Evolutionary conservation across 768 basidiomycete genomes (phyloP), one percentile per base, ranked within the genome.

Genomic region (Wakefieldia striispora): DNA sequence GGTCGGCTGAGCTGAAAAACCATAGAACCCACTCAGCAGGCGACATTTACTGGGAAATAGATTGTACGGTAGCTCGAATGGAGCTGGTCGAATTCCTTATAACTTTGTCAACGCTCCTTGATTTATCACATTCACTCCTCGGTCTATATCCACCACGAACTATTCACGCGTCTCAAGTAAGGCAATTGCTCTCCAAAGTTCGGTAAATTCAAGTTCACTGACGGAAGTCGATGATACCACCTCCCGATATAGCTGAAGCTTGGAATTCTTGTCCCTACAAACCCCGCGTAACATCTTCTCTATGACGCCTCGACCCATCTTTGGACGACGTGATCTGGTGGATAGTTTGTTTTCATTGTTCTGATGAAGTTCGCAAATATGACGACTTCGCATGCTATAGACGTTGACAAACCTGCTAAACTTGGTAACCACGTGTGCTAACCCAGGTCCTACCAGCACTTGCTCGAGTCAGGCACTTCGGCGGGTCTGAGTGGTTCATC

Each of bases 111-210:
- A 59, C 47, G 56, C 47, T 53, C 48, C 35, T 21, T 48, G 11
- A 48, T 56, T 23, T 29, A 51, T 57, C 40, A 56, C 20, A 45
- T 39, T 44, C 49, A 54, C 58, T 59, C 62, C 60, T 65, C 60
- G 63, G 65, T 60, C 49, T 51, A 55, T 53, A 40, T 34, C 55
- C 50, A 59, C 51, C 44, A 43, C 46, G 38, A 43, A 42, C 36
- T 39, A 14, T 47, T 45, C 45, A 41, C 24, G 38, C 42, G 31
- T 47, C 44, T 54, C 50, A 19, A 41, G 53, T 57, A 55, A 57
- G 55, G 55, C 36, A 54, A 56, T 20, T 29, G 20, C 45, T 52
- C 27, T 42, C 47, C 50, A 41, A 34, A 27, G 27, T 41, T 44
- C 38, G 42, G 47, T 5, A 50, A 57, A 45, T 43, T 47, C 46